phyloP scores from a whole-genome alignment of 495 filamentous ascomycete genomes.

The Penicillium samsonianum region DNA sequence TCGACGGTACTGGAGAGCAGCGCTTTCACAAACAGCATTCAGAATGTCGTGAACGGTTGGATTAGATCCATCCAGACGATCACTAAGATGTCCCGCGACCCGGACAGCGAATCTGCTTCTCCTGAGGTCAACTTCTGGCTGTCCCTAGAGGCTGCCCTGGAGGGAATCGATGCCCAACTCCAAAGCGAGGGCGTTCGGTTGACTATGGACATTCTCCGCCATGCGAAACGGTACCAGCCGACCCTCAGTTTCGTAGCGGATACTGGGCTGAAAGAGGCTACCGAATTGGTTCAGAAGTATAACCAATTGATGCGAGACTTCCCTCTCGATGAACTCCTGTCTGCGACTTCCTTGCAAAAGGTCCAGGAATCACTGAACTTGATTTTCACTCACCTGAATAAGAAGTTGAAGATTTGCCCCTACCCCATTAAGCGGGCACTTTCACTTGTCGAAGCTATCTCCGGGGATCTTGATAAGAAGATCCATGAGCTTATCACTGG shows the following conservation, averaged over 20 bases:
- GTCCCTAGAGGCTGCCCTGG: conserved; percentile 87
- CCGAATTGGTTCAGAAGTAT: conserved; percentile 94
- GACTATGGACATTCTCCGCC: conserved; percentile 89
- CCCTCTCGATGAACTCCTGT: conserved; percentile 89
- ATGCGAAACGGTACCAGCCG: conserved; percentile 95
- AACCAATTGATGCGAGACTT: conserved; percentile 99
- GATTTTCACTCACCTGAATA: conserved; percentile 93
- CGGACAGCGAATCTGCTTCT: conserved; percentile 81
- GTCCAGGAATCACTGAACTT: conserved; percentile 84
- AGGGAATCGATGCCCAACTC: conserved; percentile 85
- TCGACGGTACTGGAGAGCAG: conserved; percentile 73
- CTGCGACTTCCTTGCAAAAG: conserved; percentile 85
- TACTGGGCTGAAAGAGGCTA: conserved; percentile 91
- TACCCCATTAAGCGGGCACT: conserved; percentile 92
- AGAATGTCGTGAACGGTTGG: conserved; percentile 92
- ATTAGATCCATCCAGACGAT: conserved; percentile 98
- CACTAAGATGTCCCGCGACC: conserved; percentile 89
- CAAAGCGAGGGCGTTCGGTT: conserved; percentile 84
- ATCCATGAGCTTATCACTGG: conserved; percentile 85
- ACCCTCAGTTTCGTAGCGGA: conserved; percentile 95
- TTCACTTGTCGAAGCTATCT: conserved; percentile 97
- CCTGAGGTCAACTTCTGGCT: conserved; percentile 99
- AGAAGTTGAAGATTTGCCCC: conserved; percentile 90
- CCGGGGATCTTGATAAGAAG: conserved; percentile 82
- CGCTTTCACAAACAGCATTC: conserved; percentile 88